These are phyloP conservation scores for Trichoderma atrobrunneum DNA, from an alignment of 2,329 filamentous ascomycete species.

Conservation along the genomic window DNA sequence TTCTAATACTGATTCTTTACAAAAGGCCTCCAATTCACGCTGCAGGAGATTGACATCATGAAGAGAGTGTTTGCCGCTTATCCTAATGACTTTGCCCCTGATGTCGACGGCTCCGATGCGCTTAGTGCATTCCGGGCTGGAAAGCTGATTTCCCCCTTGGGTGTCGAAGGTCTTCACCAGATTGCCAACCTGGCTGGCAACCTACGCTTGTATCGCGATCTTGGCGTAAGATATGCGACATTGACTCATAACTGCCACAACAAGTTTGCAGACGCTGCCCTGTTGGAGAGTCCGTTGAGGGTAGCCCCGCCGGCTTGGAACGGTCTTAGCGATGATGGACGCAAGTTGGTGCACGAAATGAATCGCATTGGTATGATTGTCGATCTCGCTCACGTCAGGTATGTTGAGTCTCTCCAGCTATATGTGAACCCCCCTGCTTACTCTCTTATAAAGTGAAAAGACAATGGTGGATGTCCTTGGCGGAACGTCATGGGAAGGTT, in stretches of 20 bases:
- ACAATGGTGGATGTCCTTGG: slow-evolving; percentile 83
- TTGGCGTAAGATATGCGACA: slow-evolving; percentile 85
- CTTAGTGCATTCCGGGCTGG: slow-evolving; percentile 57
- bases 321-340: slow-evolving; percentile 71
- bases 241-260: slow-evolving; percentile 95
- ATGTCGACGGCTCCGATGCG: slow-evolving; percentile 59
- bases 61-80: slow-evolving; percentile 61
- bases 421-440: neutral
- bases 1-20: neutral
- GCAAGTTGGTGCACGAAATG: slow-evolving; percentile 77
- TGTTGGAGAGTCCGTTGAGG: slow-evolving; percentile 53
- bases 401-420: slow-evolving; percentile 1
- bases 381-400: slow-evolving; percentile 71
- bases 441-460: slow-evolving; percentile 52
- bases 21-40: slow-evolving; percentile 61
- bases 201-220: slow-evolving; percentile 69
- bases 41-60: slow-evolving; percentile 74
- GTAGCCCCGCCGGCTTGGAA: slow-evolving; percentile 60
- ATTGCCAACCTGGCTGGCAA: slow-evolving; percentile 81
- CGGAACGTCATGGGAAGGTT: slow-evolving; percentile 65
- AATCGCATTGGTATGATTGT: slow-evolving; percentile 94
- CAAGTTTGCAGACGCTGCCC: slow-evolving; percentile 78
- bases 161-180: slow-evolving; percentile 86
- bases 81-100: slow-evolving; percentile 66
- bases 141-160: slow-evolving; percentile 73